These are phyloP conservation scores for Syncephalastrum sp. DNA, from an alignment of 371 early-diverging fungal genomes.

Conservation along the genomic window DNA sequence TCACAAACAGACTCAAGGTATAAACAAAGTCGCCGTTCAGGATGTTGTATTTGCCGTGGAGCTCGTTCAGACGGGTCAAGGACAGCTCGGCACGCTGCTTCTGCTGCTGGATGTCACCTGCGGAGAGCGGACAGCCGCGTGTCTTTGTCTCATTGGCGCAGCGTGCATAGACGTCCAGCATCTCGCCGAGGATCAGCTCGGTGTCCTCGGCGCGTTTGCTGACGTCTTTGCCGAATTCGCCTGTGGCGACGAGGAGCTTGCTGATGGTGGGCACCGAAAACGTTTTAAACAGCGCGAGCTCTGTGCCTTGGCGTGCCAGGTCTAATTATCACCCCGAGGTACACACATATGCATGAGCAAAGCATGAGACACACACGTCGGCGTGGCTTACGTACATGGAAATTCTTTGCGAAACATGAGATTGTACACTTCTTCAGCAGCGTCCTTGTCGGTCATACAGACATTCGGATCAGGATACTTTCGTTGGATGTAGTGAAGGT, in stretches of 20 bases:
- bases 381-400: conserved; percentile 23
- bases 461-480: conserved; percentile 51
- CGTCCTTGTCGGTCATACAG: conserved; percentile 31
- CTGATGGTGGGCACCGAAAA: conserved; percentile 52
- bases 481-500: conserved; percentile 25
- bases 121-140: conserved; percentile 22
- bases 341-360: neutral
- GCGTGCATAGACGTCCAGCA: conserved; percentile 39
- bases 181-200: conserved; percentile 41
- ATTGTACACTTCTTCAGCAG: conserved; percentile 41
- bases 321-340: conserved; percentile 3
- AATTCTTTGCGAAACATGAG: conserved; percentile 39
- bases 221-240: conserved; percentile 36
- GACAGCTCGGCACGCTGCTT: conserved; percentile 27
- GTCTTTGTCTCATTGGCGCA: conserved; percentile 16
- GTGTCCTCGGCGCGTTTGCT: conserved; percentile 52
- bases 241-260: conserved; percentile 42
- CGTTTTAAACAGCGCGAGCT: conserved; percentile 53
- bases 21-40: conserved; percentile 52
- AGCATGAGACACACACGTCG: too few relatives aligned
- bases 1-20: conserved; percentile 45
- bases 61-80: conserved; percentile 43
- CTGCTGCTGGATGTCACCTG: conserved; percentile 27
- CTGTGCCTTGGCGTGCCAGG: conserved; percentile 28
- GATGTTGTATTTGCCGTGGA: conserved; percentile 53